Base-by-base conservation (phyloP, 2,329 filamentous ascomycete species). In the Xylariaceae sp. region DNA sequence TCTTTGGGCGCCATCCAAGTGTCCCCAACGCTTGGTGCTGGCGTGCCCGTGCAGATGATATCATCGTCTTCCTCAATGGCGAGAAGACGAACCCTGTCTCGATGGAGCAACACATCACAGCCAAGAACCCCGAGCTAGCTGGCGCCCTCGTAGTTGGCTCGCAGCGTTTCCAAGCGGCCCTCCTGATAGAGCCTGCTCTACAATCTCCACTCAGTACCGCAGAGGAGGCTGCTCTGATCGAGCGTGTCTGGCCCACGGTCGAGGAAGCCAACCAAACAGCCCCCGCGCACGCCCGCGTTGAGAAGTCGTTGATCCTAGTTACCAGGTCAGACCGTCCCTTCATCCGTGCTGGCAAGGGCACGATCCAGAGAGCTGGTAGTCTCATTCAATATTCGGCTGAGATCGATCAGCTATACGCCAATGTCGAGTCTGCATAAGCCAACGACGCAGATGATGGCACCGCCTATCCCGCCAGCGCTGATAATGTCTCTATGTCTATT, bases 1-100 rank as follows among this genome's bases (percentile, higher is more conserved):
- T 60, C 3, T 55, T 55, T 24, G 39, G 48, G 16, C 51, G 34
- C 4, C 56, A 61, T 37, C 52, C 52, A 2, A 48, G 42, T 1
- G 33, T 55, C 1, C 40, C 54, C 2, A 43, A 59, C n/a, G 33
- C 44, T 7, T 61, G 59, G 60, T 38, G 48, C 6, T 60, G 53
- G 51, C 45, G 47, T 3, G 55, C 54, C 4, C 52, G 56, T 2
- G 52, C 54, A 4, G 58, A 61, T 43, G 57, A 61, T 15, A 61
- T 61, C 9, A 56, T 61, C 33, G 52, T 62, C 8, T 59, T 59
- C 15, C 42, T 56, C 2, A 65, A 55, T 46, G 61, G 51, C 15
- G 57, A 61, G 22, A 62, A 59, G 37, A 53, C 52, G 2, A 59
- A 59, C 38, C 56, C 54, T 1, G 42, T 59, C 8, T 52, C 54